Evolutionary conservation across 73 alveolate genomes (phyloP), one percentile per base, ranked within the genome.

Genomic region (Tetrahymena borealis): DNA sequence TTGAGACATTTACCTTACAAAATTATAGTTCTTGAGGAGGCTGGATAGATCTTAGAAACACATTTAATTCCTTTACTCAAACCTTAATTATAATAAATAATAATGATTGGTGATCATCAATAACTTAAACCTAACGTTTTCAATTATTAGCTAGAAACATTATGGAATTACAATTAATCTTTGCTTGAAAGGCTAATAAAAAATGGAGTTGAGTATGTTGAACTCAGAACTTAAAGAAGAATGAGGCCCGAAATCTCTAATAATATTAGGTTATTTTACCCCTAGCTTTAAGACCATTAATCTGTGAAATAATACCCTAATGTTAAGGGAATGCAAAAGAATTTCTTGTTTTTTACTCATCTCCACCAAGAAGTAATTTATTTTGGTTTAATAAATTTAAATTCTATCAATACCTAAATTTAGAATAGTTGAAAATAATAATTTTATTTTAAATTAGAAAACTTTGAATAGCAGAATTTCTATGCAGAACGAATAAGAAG

Each of bases 11-110:
- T 93, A 92, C 94, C 94, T 38, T 96, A 95, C 91, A 96, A 96
- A 40, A 96, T 97, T 12, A 96, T 97, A 90, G 95, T 98, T 12
- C 94, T 98, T 0, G 99, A 98, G 90, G 99, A 98, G 91, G 99
- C 99, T 1, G 99, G 99, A 9, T 98, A 98, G 93, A 98, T 98
- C 33, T 94, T 97, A 79, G 99, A 98, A 92, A 96, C 99, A 32
- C 99, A 98, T 91, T 91, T 96, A 31, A 78, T 95, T 39, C 94
- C 98, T 13, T 78, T 96, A 33, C 92, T 98, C 78, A 94, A 96
- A 15, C 77, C 93, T 91, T 60, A 94, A 37, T 93, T 97, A 5
- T 79, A 98, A 95, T 96, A 95, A 60, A 91, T 98, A 85, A 97
- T 98, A 13, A 90, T 98, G 93, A 96, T 98, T 36, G 99, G 99